Conservation (phyloP, 2,329 filamentous ascomycete species). For the Delphinella strobiligena region DNA sequence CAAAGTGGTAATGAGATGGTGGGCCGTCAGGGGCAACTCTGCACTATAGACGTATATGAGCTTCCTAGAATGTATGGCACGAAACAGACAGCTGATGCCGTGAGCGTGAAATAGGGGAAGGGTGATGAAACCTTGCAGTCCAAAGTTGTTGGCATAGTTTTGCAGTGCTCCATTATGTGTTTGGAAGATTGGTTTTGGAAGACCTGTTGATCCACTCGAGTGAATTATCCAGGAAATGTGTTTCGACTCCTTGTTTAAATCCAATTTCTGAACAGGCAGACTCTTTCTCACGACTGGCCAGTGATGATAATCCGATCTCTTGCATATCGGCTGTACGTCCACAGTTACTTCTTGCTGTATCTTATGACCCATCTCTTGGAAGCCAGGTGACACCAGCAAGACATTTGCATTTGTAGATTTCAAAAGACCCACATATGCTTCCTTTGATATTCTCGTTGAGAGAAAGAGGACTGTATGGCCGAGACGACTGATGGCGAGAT, state of each 20-base stretch:
- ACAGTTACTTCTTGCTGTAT: constrained; percentile 13
- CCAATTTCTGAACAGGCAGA: not conserved
- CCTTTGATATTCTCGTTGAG: constrained; percentile 38
- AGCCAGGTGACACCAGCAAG: constrained; percentile 13
- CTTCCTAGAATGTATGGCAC: constrained; percentile 37
- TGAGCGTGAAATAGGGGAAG: constrained; percentile 47
- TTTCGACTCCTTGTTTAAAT: constrained; percentile 14
- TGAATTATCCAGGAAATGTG: constrained; percentile 31
- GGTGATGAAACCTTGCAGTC: constrained; percentile 39
- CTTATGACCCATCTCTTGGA: constrained; percentile 15
- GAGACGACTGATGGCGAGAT: constrained; percentile 41
- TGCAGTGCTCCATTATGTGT: constrained; percentile 36
- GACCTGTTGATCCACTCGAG: constrained; percentile 43
- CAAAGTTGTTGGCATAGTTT: constrained; percentile 32
- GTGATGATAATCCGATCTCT: constrained; percentile 2
- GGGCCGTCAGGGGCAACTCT: constrained; percentile 37
- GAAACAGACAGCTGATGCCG: constrained; percentile 41
- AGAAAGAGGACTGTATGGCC: constrained; percentile 42
- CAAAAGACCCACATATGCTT: constrained; percentile 37
- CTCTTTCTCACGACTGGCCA: too few species aligned
- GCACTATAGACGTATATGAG: constrained; percentile 42
- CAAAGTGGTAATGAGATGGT: constrained; percentile 13
- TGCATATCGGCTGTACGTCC: constrained; percentile 20
- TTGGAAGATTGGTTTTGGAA: constrained; percentile 50
- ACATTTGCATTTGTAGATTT: constrained; percentile 23